Evolutionary conservation across 495 filamentous ascomycete species (phyloP).

Genomic region (Hypoxylon rickii): DNA sequence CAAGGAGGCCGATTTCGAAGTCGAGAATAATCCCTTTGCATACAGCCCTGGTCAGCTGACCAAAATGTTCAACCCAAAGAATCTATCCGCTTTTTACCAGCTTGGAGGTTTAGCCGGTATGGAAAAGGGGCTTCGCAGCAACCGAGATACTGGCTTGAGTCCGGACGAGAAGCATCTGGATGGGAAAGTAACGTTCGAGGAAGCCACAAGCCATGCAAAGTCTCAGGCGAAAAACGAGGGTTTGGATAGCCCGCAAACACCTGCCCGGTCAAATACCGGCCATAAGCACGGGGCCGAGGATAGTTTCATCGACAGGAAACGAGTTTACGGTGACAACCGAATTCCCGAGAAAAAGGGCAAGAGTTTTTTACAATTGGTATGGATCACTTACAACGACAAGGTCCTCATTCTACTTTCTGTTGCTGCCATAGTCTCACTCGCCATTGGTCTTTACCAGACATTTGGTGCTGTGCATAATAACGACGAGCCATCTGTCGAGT

Average conservation of each 20-base stretch:
- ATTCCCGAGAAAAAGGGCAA: slow-evolving; percentile 77
- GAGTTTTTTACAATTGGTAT: slow-evolving; percentile 72
- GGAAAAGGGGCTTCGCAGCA: slow-evolving; percentile 69
- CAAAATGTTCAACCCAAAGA: slow-evolving; percentile 79
- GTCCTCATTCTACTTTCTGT: slow-evolving; percentile 75
- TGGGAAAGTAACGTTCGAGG: slow-evolving; percentile 63
- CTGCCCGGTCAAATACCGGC: slow-evolving; percentile 24
- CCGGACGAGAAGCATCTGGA: slow-evolving; percentile 64
- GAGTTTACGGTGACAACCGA: slow-evolving; percentile 71
- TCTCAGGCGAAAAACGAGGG: slow-evolving; percentile 42
- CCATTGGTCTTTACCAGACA: slow-evolving; percentile 72
- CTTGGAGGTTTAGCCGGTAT: slow-evolving; percentile 70
- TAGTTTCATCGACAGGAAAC: slow-evolving; percentile 66
- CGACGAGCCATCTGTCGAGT: slow-evolving; percentile 61
- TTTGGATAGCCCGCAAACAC: slow-evolving; percentile 38
- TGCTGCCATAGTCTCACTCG: slow-evolving; percentile 74
- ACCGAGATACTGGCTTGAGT: slow-evolving; percentile 67
- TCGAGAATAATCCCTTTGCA: slow-evolving; percentile 71
- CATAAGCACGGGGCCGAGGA: slow-evolving; percentile 32
- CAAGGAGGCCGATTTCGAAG: slow-evolving; percentile 65
- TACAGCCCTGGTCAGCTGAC: slow-evolving; percentile 72
- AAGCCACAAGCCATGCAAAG: slow-evolving; percentile 50
- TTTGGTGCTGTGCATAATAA: slow-evolving; percentile 51
- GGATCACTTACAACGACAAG: slow-evolving; percentile 87
- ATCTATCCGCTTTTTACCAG: slow-evolving; percentile 67